phyloP scores from a whole-genome alignment of 768 basidiomycete species.

The Fistulinella prunicolor region DNA sequence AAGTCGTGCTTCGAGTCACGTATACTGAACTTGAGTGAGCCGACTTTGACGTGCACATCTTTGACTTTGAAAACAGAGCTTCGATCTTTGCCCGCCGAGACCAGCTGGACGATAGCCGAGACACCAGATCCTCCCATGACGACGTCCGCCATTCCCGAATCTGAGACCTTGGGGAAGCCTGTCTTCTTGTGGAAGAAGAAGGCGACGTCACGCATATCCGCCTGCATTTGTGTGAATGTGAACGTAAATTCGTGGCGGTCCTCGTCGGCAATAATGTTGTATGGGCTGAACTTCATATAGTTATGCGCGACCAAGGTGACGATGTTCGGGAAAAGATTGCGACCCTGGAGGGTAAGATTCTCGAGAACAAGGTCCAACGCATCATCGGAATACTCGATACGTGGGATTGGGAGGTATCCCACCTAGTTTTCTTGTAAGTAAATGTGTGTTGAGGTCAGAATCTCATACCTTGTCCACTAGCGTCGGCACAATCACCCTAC shows the following conservation, averaged over 20 bases:
- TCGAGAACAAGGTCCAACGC: slow-evolving; percentile 86
- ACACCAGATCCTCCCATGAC: slow-evolving; percentile 82
- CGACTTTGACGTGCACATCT: slow-evolving; percentile 75
- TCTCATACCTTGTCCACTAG: slow-evolving; percentile 65
- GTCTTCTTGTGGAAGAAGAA: slow-evolving; percentile 89
- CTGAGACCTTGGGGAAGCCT: slow-evolving; percentile 75
- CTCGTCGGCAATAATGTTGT: slow-evolving; percentile 52
- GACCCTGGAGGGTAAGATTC: slow-evolving; percentile 84
- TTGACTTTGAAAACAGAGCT: slow-evolving; percentile 73
- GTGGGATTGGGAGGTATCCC: slow-evolving; percentile 86
- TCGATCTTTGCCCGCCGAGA: slow-evolving; percentile 56
- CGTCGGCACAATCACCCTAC: slow-evolving; percentile 76
- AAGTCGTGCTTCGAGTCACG: slow-evolving; percentile 89
- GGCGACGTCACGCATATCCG: slow-evolving; percentile 90
- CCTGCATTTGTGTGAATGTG: slow-evolving; percentile 82
- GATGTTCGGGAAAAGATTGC: slow-evolving; percentile 85
- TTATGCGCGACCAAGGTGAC: slow-evolving; percentile 76
- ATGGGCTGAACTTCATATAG: slow-evolving; percentile 82
- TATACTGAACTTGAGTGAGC: slow-evolving; percentile 85
- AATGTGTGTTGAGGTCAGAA: not conserved
- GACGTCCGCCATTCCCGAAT: slow-evolving; percentile 85
- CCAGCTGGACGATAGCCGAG: slow-evolving; percentile 61
- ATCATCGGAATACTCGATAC: slow-evolving; percentile 91
- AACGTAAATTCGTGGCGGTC: slow-evolving; percentile 71
- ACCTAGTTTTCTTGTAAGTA: slow-evolving; percentile 37